These are phyloP conservation scores for Syzygium aqueum DNA, from an alignment of 345 rosid genomes.

Conservation along the genomic window DNA sequence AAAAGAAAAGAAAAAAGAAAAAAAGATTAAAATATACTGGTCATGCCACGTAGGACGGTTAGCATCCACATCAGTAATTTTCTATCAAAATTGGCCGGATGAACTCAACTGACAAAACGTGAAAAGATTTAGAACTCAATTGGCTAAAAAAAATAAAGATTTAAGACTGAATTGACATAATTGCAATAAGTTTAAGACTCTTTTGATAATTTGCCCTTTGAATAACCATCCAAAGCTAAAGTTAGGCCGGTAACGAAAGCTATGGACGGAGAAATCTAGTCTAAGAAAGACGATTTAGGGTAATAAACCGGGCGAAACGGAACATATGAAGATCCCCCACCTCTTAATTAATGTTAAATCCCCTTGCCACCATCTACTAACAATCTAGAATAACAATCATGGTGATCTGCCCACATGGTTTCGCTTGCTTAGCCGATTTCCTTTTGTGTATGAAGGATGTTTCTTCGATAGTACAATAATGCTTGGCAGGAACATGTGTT, in stretches of 20 bases:
- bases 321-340: neutral
- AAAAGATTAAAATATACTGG: too few relatives aligned
- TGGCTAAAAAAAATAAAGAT: too few relatives aligned
- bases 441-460: neutral
- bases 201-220: neutral
- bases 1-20: too few relatives aligned
- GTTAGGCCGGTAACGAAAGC: neutral
- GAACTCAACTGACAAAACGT: too few relatives aligned
- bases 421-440: neutral
- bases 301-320: neutral
- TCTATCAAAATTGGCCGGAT: too few relatives aligned
- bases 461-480: neutral
- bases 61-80: too few relatives aligned
- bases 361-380: neutral
- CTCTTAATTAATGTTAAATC: neutral
- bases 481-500: neutral
- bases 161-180: too few relatives aligned
- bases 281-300: neutral
- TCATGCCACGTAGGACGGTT: too few relatives aligned
- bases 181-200: too few relatives aligned
- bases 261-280: fast-evolving
- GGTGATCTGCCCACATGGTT: neutral
- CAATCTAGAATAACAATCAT: neutral
- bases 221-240: neutral
- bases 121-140: too few relatives aligned